These are phyloP conservation scores for Volvox africanus DNA, from an alignment of 139 green algal genomes.

Conservation along the genomic window DNA sequence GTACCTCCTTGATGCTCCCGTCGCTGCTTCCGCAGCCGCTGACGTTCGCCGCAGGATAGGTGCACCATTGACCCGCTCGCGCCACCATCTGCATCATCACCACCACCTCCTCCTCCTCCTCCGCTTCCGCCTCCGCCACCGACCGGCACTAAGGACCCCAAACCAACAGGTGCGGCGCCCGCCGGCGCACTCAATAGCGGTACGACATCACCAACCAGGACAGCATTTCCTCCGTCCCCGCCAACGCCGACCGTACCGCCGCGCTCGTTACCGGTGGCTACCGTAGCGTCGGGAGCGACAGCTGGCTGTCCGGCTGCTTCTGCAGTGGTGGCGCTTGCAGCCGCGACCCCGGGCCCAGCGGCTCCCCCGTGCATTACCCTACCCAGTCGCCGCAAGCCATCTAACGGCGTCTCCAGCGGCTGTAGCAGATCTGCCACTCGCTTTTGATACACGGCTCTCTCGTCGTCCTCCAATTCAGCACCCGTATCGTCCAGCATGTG, in stretches of 20 bases:
- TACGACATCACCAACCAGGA: no score
- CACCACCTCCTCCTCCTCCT: neutral
- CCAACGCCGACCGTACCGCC: neutral
- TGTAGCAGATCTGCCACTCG: constrained; percentile 68
- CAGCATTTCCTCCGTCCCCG: neutral
- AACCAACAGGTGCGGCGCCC: no score
- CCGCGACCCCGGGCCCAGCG: neutral
- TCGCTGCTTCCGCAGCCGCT: constrained; percentile 31
- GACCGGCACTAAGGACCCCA: no score
- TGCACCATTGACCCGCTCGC: neutral
- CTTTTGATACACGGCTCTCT: constrained; percentile 60
- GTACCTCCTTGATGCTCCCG: neutral
- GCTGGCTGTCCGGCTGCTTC: neutral
- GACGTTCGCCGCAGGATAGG: constrained; percentile 6
- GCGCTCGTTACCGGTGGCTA: no score
- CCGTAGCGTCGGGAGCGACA: neutral
- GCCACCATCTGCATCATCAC: neutral
- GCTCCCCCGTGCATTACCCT: constrained; percentile 1
- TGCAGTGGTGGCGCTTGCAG: neutral
- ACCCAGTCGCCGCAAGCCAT: constrained; percentile 71
- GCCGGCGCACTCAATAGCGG: no score
- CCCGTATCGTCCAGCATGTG: constrained; percentile 47
- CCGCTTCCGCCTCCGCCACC: neutral
- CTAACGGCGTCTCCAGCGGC: constrained; percentile 71
- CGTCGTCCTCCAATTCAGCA: constrained; percentile 42